Conservation (phyloP, 352 stramenopile species). For the Phytopythium helicoides region DNA sequence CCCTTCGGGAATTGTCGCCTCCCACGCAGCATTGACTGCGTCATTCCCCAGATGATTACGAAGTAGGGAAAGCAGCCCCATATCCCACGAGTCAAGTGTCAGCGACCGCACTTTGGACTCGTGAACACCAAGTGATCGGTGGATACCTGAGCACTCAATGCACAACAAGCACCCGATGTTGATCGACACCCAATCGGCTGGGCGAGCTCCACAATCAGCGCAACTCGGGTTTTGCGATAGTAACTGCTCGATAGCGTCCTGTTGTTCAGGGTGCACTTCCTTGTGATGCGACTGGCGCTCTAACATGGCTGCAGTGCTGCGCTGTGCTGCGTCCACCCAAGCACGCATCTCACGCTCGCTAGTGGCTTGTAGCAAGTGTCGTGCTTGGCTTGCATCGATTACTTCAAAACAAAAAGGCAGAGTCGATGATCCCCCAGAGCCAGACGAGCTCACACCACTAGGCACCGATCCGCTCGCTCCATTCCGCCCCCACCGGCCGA, state of each 20-base stretch:
- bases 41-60: slow-evolving; percentile 71
- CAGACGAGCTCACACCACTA: not conserved
- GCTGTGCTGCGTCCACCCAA: slow-evolving; percentile 79
- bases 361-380: slow-evolving; percentile 71
- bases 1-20: slow-evolving; percentile 44
- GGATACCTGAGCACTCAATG: slow-evolving; percentile 97
- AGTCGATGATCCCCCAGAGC: not conserved
- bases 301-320: slow-evolving; percentile 79
- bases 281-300: slow-evolving; percentile 83
- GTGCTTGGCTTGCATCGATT: slow-evolving; percentile 76
- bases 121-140: slow-evolving; percentile 95
- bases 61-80: slow-evolving; percentile 63
- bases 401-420: slow-evolving; percentile 55
- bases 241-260: slow-evolving; percentile 63
- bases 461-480: not conserved
- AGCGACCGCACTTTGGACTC: slow-evolving; percentile 96
- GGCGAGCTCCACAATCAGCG: slow-evolving; percentile 69
- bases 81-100: slow-evolving; percentile 88
- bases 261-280: slow-evolving; percentile 79
- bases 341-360: slow-evolving; percentile 73
- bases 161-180: slow-evolving; percentile 96
- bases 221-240: slow-evolving; percentile 54
- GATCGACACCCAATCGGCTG: slow-evolving; percentile 95
- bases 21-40: slow-evolving; percentile 67
- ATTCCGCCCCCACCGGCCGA: slow-evolving; percentile 28